These are phyloP conservation scores for Leptographium lundbergii DNA, from an alignment of 2,329 filamentous ascomycete genomes.

Conservation along the genomic window DNA sequence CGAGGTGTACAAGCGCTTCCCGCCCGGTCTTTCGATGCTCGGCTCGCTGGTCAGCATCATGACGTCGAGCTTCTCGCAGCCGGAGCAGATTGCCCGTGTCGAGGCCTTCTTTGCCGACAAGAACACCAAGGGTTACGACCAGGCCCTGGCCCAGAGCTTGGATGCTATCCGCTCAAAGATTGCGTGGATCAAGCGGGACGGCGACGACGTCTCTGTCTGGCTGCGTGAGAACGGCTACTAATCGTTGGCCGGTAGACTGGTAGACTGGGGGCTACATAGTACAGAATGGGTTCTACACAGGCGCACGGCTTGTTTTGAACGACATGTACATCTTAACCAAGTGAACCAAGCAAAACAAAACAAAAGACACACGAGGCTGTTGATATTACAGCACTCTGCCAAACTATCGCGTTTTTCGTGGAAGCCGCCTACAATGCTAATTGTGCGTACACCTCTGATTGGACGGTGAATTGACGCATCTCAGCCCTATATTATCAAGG, in stretches of 20 bases:
- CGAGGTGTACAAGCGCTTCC: slow-evolving; percentile 65
- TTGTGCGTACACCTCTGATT: too few species aligned
- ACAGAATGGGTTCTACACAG: too few species aligned
- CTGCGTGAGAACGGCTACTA: slow-evolving; percentile 22
- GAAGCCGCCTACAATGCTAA: too few species aligned
- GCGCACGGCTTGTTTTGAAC: too few species aligned
- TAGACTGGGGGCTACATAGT: too few species aligned
- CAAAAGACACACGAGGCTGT: too few species aligned
- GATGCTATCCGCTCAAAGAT: slow-evolving; percentile 78
- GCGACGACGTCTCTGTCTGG: slow-evolving; percentile 48
- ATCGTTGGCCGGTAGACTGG: not conserved
- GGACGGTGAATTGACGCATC: too few species aligned
- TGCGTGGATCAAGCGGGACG: slow-evolving; percentile 66
- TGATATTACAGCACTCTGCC: too few species aligned
- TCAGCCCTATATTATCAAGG: too few species aligned
- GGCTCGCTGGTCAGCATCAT: slow-evolving; percentile 73
- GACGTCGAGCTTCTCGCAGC: slow-evolving; percentile 66
- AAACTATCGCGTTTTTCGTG: too few species aligned
- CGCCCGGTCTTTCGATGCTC: slow-evolving; percentile 77
- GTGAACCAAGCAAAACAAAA: too few species aligned
- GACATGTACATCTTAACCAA: too few species aligned
- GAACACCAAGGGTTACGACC: slow-evolving; percentile 76
- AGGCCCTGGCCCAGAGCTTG: slow-evolving; percentile 77
- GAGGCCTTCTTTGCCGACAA: slow-evolving; percentile 70
- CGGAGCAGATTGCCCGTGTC: slow-evolving; percentile 63